Base-by-base conservation (phyloP, 2,329 filamentous ascomycete genomes). In the Trichoderma endophyticum region DNA sequence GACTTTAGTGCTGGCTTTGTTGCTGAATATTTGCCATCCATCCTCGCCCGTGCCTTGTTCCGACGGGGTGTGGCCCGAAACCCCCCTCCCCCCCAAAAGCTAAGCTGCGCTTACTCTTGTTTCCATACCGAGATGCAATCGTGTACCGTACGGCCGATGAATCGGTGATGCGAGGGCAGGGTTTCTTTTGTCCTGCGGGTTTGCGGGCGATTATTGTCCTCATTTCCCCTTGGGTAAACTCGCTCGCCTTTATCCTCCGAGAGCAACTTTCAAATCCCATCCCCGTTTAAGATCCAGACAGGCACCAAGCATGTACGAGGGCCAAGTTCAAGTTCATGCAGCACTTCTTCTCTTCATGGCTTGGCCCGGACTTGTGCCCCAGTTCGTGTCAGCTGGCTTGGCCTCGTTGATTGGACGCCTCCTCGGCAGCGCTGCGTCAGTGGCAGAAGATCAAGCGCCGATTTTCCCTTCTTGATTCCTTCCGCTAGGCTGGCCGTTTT, bases 371-470 rank as follows among this genome's bases (percentile, higher is more conserved):
- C n/a, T 24, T n/a, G 28, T 60, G 28, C 32, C 57, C 28, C 28
- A 59, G 61, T 56, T 63, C 68, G 68, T 66, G 69, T 71, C 69
- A 71, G 69, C 62, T 54, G 54, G 28, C 69, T 30, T 39, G 36
- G 21, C 32, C 14, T 54, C 70, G 39, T 48, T 66, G 71, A 75
- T 76, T 76, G 75, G 75, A 76, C 75, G 74, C 75, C 74, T 73
- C 72, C 24, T 74, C 71, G 72, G 74, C 69, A 73, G 71, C 36
- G 61, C 61, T 61, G 69, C 48, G 32, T 66, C 63, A 60, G 54
- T 65, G 63, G 36, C n/a, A 67, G 51, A 67, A 67, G 64, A 67
- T 59, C 64, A 59, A 59, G 64, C 51, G 64, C 64, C 64, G 48
- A 59, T 39, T 67, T 36, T 34, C 51, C 18, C 28, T 51, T 28